Base-by-base conservation (phyloP, 495 filamentous ascomycete genomes). In the Emericellopsis terricola region DNA sequence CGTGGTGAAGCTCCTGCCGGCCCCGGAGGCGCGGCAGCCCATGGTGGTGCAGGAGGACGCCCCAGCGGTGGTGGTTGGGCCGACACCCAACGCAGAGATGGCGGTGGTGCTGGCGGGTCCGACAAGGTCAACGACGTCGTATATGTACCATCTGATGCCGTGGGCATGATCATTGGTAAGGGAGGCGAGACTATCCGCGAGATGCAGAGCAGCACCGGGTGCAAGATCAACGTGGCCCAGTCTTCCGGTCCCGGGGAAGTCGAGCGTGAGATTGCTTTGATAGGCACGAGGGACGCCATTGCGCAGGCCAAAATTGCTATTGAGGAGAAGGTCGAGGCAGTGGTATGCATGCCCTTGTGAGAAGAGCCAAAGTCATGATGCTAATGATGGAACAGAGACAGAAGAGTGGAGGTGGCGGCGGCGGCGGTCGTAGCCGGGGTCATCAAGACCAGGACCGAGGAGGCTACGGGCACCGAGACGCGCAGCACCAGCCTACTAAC, bases 171-270 rank as follows among this genome's bases (percentile, higher is more conserved):
- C 78, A 59, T 84, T 81, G 84, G 84, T 41, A 93, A 91, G 59
- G 82, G 81, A 46, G 84, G 84, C 44, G 84, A 93, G 57, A 93
- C 92, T 50, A 84, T 93, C 39, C 81, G 81, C 32, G 71, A 81
- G 50, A 89, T 92, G 44, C 74, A 85, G 39, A 78, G 75, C 41
- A 68, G 60, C 4, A 84, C 80, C 0, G 76, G 77, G 15, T 89
- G 81, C 64, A 84, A 86, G 59, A 87, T 89, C 62, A 89, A 89
- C 39, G 81, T 89, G 13, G 77, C 81, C 16, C 73, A 70, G 33
- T 68, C 76, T 2, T 71, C 65, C 2, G 76, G 76, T 15, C 68
- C 73, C 19, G 62, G 59, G 38, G 81, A 87, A 42, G 57, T 69
- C 29, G 71, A 83, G 42, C 74, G 81, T 31, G 78, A 85, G 48